Conservation (phyloP, 2,329 filamentous ascomycete genomes). For the Alternaria sp. region DNA sequence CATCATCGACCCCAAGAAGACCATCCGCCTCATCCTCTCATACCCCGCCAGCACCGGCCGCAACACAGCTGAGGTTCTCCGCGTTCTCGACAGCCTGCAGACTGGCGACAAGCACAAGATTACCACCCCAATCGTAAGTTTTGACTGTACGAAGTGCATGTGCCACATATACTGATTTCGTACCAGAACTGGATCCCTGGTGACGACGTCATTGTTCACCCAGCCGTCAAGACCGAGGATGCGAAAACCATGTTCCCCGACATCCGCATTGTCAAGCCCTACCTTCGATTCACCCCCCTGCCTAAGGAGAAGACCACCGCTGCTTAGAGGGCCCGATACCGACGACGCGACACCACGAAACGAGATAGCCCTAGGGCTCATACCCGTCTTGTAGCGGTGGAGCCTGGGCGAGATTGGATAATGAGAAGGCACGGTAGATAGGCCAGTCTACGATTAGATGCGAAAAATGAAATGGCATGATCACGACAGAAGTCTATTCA, state of each 20-base stretch:
- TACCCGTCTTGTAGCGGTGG: background rate
- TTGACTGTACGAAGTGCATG: background rate
- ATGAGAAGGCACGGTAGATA: background rate
- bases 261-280: slow-evolving; percentile 67
- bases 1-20: slow-evolving; percentile 70
- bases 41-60: slow-evolving; percentile 68
- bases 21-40: slow-evolving; percentile 66
- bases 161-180: background rate
- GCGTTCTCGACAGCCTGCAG: slow-evolving; percentile 60
- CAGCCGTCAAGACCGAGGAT: slow-evolving; percentile 63
- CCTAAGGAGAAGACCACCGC: slow-evolving; percentile 64
- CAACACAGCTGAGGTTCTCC: slow-evolving; percentile 61
- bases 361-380: background rate
- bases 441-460: background rate
- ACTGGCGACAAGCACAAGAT: slow-evolving; percentile 65
- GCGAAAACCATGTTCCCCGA: slow-evolving; percentile 66
- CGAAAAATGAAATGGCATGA: background rate
- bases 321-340: slow-evolving; percentile 17
- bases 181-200: slow-evolving; percentile 54
- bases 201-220: slow-evolving; percentile 68
- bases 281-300: slow-evolving; percentile 65
- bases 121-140: slow-evolving; percentile 60
- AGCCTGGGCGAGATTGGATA: background rate
- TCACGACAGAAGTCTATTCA: background rate
- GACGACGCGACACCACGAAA: background rate